Base-by-base conservation (phyloP, 768 basidiomycete species). In the Hericium rajendrae region DNA sequence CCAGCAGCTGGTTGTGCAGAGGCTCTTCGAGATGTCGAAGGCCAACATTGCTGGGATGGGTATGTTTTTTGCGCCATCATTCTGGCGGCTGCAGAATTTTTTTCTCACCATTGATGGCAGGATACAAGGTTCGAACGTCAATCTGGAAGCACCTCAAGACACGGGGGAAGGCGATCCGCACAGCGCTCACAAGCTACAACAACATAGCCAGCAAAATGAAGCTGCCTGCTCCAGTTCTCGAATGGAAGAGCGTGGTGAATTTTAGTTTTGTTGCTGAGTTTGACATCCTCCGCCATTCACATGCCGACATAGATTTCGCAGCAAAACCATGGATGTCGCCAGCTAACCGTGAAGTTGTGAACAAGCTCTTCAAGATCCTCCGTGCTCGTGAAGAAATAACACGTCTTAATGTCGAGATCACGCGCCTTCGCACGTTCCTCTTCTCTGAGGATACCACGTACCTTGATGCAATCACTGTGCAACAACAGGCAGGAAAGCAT, bases 101-200 rank as follows among this genome's bases (percentile, higher is more conserved):
- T 2, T 20, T 1, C 10, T 24, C 12, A 13, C 20, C 39, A 5
- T 15, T 43, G 9, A 16, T 28, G 22, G n/a, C 15, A 55, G 54
- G 54, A 13, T 55, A 55, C 38, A 55, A 55, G 26, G 24, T 55
- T 9, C 54, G 54, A 6, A 55, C 40, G 12, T 39, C 40, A 38
- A 55, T 55, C 26, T 46, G 38, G 15, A 16, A 46, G n/a, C 41
- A 41, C 5, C n/a, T 55, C 20, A 48, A 38, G 6, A 18, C n/a
- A 6, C 46, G 54, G 8, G 46, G n/a, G 3, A 32, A 11, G 16
- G 41, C 54, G 5, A 16, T 55, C 32, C 54, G 46, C 24, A 48
- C 20, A 1, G 54, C 54, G 12, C 16, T 55, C 13, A 28, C 32
- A 9, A 15, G 10, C 6, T 55, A 55, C 54, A 55, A 55, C 54